Evolutionary conservation across 805 yeast genomes (phyloP), one percentile per base, ranked within the genome.

Genomic region (Kuraishia molischiana): DNA sequence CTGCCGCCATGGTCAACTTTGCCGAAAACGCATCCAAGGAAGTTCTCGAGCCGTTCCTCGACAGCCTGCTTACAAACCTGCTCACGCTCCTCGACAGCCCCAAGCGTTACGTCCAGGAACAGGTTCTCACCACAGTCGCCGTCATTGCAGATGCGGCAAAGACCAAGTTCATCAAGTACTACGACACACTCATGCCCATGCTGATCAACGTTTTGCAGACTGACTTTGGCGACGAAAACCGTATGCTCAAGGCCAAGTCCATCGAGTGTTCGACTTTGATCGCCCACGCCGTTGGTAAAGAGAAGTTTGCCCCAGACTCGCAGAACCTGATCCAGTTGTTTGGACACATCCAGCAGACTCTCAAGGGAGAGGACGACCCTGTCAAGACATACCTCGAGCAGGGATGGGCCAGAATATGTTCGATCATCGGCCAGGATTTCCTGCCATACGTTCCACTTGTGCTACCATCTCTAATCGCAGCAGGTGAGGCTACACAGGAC

Each of bases 141-240:
- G 85, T 89, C 47, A 89, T 90, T 46, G 98, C 98, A 2, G 97
- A 90, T 61, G 94, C 96, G 13, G 95, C 97, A 3, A 86, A 86
- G 59, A 72, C 72, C 44, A 83, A 82, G 53, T 92, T 92, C 55
- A 70, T 77, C 49, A 90, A 89, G 62, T 92, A 92, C 56, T 92
- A 89, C 57, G 96, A 87, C 56, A 83, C 96, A 2, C 69, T 92
- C 57, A 90, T 92, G 94, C 95, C 96, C 14, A 63, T 86, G 46
- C 66, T 90, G 43, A 64, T 87, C 40, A 77, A 81, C 44, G 95
- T 90, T 10, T 64, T 92, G 61, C 75, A 70, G 48, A 66, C 90
- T 4, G 94, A 85, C 46, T 71, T 81, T 59, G 90, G 85, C 29
- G 74, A 74, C 33, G 94, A 84, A 49, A 79, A 81, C 56, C 73